Percentiles rank a stretch among this genome's conserved stretches.
Evolutionary conservation across 2,329 filamentous ascomycete genomes (phyloP).

Genomic region (Botrytis cinerea): DNA sequence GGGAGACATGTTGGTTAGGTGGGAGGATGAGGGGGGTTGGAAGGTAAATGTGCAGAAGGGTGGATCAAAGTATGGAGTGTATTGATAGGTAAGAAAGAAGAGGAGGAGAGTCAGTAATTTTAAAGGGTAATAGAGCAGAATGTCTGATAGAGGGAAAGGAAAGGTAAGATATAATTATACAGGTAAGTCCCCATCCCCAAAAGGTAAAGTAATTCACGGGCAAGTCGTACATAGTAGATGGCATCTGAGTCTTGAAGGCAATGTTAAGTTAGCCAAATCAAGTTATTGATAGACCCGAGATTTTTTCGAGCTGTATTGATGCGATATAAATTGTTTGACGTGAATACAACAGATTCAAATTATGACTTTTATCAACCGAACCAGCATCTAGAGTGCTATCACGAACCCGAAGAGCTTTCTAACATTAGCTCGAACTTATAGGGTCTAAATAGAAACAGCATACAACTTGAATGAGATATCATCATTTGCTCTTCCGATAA

Average conservation of each 20-base stretch:
- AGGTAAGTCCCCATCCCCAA: neutral
- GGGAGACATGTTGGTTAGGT: neutral
- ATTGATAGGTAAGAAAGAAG: neutral
- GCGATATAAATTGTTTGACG: neutral
- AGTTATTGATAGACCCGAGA: neutral
- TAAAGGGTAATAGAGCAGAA: neutral
- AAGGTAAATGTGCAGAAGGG: neutral
- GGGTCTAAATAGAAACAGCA: neutral
- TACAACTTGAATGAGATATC: neutral
- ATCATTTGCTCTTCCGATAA: neutral
- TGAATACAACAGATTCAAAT: neutral
- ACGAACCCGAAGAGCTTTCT: neutral
- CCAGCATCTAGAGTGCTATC: accelerated
- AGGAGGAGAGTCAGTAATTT: neutral
- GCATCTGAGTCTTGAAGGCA: neutral
- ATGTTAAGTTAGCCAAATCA: neutral
- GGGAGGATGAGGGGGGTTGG: neutral
- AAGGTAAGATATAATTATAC: neutral
- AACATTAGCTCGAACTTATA: neutral
- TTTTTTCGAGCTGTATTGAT: neutral
- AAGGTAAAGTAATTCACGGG: neutral
- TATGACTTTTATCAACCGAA: neutral
- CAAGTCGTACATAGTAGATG: neutral
- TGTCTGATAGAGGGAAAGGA: neutral
- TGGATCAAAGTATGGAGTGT: neutral